A percentile compares a stretch with the other conserved stretches of the same genome.
phyloP scores from a whole-genome alignment of 345 rosid genomes.

The Arabidopsis thaliana region DNA sequence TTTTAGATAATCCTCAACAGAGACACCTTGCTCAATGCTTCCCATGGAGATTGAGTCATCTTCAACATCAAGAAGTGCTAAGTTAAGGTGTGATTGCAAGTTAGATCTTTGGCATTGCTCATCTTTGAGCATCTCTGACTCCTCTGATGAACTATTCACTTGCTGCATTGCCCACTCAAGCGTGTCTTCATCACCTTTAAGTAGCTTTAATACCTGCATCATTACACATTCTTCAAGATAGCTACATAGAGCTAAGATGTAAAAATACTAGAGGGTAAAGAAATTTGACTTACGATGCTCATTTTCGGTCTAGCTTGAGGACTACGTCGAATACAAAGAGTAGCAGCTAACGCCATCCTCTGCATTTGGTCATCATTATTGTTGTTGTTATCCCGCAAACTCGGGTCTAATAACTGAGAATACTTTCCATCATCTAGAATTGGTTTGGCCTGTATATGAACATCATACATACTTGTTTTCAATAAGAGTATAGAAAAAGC shows the following conservation, averaged over 20 bases:
- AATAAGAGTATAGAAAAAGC: slow-evolving; percentile 10
- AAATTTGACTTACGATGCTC: slow-evolving; percentile 57
- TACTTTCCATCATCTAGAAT: slow-evolving; percentile 66
- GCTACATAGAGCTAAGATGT: background rate
- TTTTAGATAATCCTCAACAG: slow-evolving; percentile 82
- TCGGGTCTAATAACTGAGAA: slow-evolving; percentile 66
- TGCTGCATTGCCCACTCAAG: slow-evolving; percentile 67
- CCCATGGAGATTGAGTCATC: slow-evolving; percentile 75
- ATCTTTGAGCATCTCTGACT: slow-evolving; percentile 54
- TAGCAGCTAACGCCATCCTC: slow-evolving; percentile 86
- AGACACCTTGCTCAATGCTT: slow-evolving; percentile 67
- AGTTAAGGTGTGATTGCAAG: slow-evolving; percentile 80
- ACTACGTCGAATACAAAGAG: slow-evolving; percentile 73
- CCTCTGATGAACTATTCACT: slow-evolving; percentile 51
- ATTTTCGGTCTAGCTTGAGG: slow-evolving; percentile 81
- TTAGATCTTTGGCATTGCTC: slow-evolving; percentile 60
- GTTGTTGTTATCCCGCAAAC: slow-evolving; percentile 43
- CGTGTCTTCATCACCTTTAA: slow-evolving; percentile 66
- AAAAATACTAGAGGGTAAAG: background rate
- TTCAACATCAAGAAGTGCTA: slow-evolving; percentile 72
- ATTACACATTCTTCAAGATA: slow-evolving; percentile 6
- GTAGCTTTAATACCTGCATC: slow-evolving; percentile 75
- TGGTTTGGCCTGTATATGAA: slow-evolving; percentile 74
- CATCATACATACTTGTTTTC: slow-evolving; percentile 3
- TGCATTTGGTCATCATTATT: slow-evolving; percentile 56